phyloP scores from a whole-genome alignment of 805 yeast species.

The Schizosaccharomyces japonicus region DNA sequence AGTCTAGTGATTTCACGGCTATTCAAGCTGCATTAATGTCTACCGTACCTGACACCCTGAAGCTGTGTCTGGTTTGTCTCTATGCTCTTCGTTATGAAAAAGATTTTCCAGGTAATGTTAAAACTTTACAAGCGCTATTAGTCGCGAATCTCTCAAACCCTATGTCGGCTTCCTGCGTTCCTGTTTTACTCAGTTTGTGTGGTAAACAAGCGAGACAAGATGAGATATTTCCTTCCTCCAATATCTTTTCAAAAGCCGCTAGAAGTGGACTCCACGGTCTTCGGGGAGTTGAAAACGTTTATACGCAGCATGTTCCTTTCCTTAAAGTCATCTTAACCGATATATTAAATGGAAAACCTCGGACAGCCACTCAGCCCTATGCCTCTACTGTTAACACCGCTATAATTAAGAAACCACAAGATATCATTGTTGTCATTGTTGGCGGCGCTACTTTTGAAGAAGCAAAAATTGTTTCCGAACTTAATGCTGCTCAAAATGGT shows the following conservation, averaged over 20 bases:
- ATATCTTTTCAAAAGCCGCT: conserved; percentile 20
- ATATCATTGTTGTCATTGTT: conserved; percentile 22
- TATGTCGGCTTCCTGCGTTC: conserved; percentile 20
- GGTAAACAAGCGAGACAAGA: conserved; percentile 25
- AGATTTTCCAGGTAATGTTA: conserved; percentile 20
- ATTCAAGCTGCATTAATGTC: conserved; percentile 30
- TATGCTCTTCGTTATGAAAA: conserved; percentile 50
- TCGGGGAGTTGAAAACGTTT: conserved; percentile 30
- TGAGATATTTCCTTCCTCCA: conserved; percentile 18
- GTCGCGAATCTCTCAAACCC: conserved; percentile 12
- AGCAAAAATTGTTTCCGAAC: conserved; percentile 39
- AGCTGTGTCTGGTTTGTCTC: conserved; percentile 47
- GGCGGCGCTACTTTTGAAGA: conserved; percentile 92
- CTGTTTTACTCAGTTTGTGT: conserved; percentile 20
- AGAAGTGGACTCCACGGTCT: conserved; percentile 22
- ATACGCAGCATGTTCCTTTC: conserved; percentile 76
- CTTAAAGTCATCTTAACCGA: conserved; percentile 26
- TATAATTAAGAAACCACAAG: conserved; percentile 19
- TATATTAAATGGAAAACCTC: conserved; percentile 21
- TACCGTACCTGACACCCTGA: conserved; percentile 24
- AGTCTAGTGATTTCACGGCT: conserved; percentile 30
- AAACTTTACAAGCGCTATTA: conserved; percentile 12
- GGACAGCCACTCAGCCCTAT: conserved; percentile 22
- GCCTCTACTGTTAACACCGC: conserved; percentile 6
- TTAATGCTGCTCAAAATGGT: conserved; percentile 20